phyloP scores from a whole-genome alignment of 2,329 filamentous ascomycete species.

The Lecanoromycetidae sp. region DNA sequence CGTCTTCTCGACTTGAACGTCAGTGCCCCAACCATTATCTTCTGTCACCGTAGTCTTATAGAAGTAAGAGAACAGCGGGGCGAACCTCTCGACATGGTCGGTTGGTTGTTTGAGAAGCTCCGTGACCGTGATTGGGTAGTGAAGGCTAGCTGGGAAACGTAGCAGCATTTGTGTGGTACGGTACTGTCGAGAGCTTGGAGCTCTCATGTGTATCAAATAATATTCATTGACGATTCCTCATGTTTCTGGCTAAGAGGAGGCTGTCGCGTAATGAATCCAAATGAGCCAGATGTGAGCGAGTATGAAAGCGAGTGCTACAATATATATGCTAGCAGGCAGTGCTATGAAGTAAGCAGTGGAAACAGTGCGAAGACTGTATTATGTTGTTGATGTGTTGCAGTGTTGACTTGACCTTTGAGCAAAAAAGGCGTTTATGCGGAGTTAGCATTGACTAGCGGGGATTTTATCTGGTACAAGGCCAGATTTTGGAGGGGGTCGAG shows the following conservation, averaged over 20 bases:
- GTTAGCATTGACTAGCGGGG: too few relatives aligned
- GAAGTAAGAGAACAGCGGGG: slow-evolving; percentile 73
- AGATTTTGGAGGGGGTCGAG: too few relatives aligned
- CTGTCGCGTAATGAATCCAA: slow-evolving; percentile 3
- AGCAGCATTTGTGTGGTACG: slow-evolving; percentile 30
- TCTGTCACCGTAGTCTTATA: slow-evolving; percentile 64
- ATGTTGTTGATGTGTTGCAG: too few relatives aligned
- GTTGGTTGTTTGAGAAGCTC: slow-evolving; percentile 66
- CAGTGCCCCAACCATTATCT: slow-evolving; percentile 60
- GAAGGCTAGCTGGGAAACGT: slow-evolving; percentile 46
- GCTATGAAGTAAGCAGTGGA: too few relatives aligned
- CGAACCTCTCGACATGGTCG: slow-evolving; percentile 63
- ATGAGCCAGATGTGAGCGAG: too few relatives aligned
- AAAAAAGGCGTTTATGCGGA: too few relatives aligned
- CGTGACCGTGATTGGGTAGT: slow-evolving; percentile 88
- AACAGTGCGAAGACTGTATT: too few relatives aligned
- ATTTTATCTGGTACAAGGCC: too few relatives aligned
- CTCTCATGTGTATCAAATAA: neutral
- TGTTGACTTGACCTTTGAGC: too few relatives aligned
- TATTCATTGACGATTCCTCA: neutral
- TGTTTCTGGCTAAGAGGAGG: neutral
- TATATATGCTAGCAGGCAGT: too few relatives aligned
- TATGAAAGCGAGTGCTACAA: too few relatives aligned
- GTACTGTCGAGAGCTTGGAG: neutral
- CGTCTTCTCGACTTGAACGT: slow-evolving; percentile 54